Evolutionary conservation across 2,329 filamentous ascomycete species (phyloP).

Genomic region (Ophiostoma fasciatum): DNA sequence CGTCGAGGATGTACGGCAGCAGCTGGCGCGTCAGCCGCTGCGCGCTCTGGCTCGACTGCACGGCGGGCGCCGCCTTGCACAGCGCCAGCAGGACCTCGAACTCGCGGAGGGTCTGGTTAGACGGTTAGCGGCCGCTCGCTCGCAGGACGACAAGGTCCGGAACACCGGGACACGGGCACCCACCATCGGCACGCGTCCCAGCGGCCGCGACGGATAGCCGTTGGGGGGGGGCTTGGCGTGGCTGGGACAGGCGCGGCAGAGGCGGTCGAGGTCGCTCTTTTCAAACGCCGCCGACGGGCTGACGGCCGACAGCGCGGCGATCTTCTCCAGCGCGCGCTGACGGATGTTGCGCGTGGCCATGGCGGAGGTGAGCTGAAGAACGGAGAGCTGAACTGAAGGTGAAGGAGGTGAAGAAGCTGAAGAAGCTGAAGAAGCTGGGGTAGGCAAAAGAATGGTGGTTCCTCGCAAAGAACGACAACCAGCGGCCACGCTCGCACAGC

Average conservation of each 20-base stretch:
- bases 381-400: not conserved
- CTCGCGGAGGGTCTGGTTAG: constrained; percentile 66
- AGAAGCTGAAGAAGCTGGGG: not conserved
- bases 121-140: no score
- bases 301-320: constrained; percentile 45
- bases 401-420: not conserved
- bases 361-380: not conserved
- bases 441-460: not conserved
- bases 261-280: constrained; percentile 45
- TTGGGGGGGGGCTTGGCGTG: constrained; percentile 31
- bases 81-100: constrained; percentile 83
- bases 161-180: no score
- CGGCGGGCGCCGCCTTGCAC: constrained; percentile 71
- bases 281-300: constrained; percentile 40
- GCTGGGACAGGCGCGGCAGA: constrained; percentile 42
- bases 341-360: constrained; percentile 42
- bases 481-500: no score
- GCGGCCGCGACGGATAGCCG: constrained; percentile 29
- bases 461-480: not conserved
- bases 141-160: no score
- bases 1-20: constrained; percentile 71
- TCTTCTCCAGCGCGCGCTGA: constrained; percentile 48
- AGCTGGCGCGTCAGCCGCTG: constrained; percentile 67
- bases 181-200: no score
- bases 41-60: constrained; percentile 57